Evolutionary conservation across 345 rosid genomes (phyloP).

Genomic region (Turnera subulata): DNA sequence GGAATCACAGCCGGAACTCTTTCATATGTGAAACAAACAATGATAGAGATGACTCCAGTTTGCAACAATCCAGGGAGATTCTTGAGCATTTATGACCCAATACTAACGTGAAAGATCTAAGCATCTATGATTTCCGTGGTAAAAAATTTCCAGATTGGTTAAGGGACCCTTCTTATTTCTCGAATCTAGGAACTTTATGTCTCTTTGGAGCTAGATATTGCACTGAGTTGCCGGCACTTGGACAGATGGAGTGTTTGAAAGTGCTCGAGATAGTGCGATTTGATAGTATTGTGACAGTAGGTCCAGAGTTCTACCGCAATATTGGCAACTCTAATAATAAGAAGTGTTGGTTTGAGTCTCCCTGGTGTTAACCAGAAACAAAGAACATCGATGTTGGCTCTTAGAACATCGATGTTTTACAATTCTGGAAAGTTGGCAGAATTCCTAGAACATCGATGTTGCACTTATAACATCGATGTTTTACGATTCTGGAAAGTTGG

Average conservation of each 20-base stretch:
- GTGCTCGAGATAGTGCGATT: constrained; percentile 1
- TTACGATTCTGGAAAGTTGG: too few relatives aligned
- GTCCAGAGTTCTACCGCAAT: constrained; percentile 13
- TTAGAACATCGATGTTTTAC: too few relatives aligned
- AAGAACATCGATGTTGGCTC: too few relatives aligned
- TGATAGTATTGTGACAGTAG: constrained; percentile 6
- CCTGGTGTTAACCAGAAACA: too few relatives aligned
- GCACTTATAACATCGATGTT: too few relatives aligned
- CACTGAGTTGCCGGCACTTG: constrained; percentile 3
- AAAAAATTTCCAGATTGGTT: constrained; percentile 12
- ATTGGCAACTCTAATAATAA: neutral
- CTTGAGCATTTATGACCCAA: constrained; percentile 10
- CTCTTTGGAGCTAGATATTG: neutral
- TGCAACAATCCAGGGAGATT: neutral
- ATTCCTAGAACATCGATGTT: too few relatives aligned
- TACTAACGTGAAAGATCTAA: neutral
- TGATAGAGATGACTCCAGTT: neutral
- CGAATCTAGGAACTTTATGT: constrained; percentile 1
- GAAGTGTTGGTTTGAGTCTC: too few relatives aligned
- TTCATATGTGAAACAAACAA: too few relatives aligned
- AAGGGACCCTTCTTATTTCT: constrained; percentile 4
- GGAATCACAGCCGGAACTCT: too few relatives aligned
- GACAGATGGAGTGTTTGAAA: constrained; percentile 2
- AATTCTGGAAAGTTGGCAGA: too few relatives aligned
- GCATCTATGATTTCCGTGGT: constrained; percentile 4